Base-by-base conservation (phyloP, 2,329 filamentous ascomycete genomes). In the Colletotrichum salicis region DNA sequence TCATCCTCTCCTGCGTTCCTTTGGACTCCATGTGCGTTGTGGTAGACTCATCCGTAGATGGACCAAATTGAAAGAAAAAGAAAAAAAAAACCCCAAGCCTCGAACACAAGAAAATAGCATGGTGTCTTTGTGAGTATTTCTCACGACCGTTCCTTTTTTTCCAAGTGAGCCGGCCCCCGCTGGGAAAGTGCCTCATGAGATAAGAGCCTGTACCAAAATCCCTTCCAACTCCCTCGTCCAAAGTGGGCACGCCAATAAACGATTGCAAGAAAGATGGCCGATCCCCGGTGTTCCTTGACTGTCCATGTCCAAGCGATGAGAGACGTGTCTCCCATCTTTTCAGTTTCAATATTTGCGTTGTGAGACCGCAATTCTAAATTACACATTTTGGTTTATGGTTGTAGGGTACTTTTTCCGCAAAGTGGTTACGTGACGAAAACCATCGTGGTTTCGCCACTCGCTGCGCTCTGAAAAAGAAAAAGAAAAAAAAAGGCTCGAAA, bases 311-410 rank as follows among this genome's bases (percentile, higher is more conserved):
- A 67, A 71, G 51, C 62, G 31, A 57, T 24, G 45, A 45, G 19
- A 5, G 8, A 7, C 11, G 31, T 52, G 33, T 24, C 33, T 45
- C 61, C 56, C 62, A 56, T 64, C 54, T 57, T 60, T 67, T 59
- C 64, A 60, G 70, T 70, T 70, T 60, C 70, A 57, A 70, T 61
- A 61, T 58, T 35, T 59, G 67, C 59, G 54, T 59, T 61, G 62
- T 24, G 31, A 51, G 55, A 22, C 56, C 61, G 60, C 70, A 48
- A 56, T 67, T 67, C 74, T 77, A 78, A 71, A 80, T 80, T 80
- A 80, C 76, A 81, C 79, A 80, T 80, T 80, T 80, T 75, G 73
- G 74, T 79, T 79, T 78, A 77, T 65, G 65, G 76, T 63, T 73
- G 75, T 74, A 75, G 67, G 67, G 67, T 71, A 65, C 73, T 66